Percentiles rank a stretch among this genome's conserved stretches.
Conservation (phyloP, 352 stramenopile species). For the Hyaloperonospora brassicae region DNA sequence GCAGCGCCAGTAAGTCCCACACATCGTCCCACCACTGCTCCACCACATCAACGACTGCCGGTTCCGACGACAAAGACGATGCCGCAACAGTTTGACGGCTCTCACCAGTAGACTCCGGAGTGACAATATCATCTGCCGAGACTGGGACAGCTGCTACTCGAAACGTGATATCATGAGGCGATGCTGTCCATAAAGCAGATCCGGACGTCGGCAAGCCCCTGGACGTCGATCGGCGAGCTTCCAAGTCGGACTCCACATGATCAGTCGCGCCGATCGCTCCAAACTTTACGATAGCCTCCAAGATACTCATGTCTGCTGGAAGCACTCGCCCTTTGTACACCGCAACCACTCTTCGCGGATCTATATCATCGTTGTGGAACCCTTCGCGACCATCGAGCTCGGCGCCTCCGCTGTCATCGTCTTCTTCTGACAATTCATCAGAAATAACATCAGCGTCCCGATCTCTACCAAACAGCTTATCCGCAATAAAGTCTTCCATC, state of each 20-base stretch:
- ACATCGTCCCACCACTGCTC: conserved; percentile 48
- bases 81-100: conserved; percentile 3
- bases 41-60: conserved; percentile 1
- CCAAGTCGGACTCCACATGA: conserved; percentile 7
- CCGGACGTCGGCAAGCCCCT: not conserved
- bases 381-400: conserved; percentile 19
- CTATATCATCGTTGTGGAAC: conserved; percentile 22
- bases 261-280: conserved; percentile 1
- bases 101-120: conserved; percentile 1
- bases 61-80: conserved; percentile 2
- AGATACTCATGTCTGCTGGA: conserved; percentile 39
- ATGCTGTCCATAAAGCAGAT: conserved; percentile 33
- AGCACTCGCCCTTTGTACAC: conserved; percentile 33
- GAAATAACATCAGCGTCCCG: conserved; percentile 23
- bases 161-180: conserved; percentile 57
- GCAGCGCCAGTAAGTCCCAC: conserved; percentile 44
- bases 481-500: conserved; percentile 68
- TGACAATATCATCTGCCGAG: conserved; percentile 5
- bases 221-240: conserved; percentile 1
- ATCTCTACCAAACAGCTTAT: conserved; percentile 48
- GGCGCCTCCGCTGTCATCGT: conserved; percentile 19
- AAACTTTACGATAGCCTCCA: conserved; percentile 64
- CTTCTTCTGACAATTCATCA: conserved; percentile 21
- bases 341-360: conserved; percentile 36
- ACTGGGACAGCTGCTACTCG: conserved; percentile 25